Evolutionary conservation across 176 grass and related monocot species (phyloP).

Genomic region (Oryza officinalis): DNA sequence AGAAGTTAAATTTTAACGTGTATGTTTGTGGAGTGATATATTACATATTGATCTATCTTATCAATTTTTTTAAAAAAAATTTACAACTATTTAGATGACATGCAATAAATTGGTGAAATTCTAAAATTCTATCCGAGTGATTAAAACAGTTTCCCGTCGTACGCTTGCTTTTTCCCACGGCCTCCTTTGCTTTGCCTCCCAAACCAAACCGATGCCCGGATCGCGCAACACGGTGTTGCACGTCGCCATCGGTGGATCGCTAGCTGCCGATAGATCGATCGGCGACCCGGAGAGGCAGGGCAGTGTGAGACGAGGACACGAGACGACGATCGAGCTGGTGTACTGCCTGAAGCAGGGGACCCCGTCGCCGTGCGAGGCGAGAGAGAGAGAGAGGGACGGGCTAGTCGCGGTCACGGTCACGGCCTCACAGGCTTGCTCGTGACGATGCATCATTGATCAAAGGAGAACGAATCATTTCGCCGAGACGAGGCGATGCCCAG

Average conservation of each 20-base stretch:
- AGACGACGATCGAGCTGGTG: background rate
- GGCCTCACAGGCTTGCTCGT: background rate
- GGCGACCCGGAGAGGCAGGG: background rate
- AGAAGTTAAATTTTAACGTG: too few species aligned
- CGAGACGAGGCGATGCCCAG: background rate
- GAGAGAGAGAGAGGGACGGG: background rate
- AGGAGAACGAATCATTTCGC: background rate
- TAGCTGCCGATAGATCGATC: background rate
- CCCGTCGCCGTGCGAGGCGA: background rate
- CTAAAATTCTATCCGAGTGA: too few species aligned
- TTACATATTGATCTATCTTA: too few species aligned
- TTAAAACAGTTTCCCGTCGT: too few species aligned
- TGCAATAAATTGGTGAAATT: too few species aligned
- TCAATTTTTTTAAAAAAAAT: too few species aligned
- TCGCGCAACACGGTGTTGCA: background rate
- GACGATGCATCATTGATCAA: background rate
- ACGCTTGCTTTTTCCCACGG: too few species aligned
- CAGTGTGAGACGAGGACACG: too few species aligned
- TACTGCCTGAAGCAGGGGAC: background rate
- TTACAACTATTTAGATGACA: too few species aligned
- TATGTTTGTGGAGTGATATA: too few species aligned
- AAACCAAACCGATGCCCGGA: background rate
- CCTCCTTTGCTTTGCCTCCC: too few species aligned
- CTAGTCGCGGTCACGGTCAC: too few species aligned
- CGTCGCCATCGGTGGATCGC: background rate